These are phyloP conservation scores for Mycotypha africana DNA, from an alignment of 371 early-diverging fungal genomes.

Conservation along the genomic window DNA sequence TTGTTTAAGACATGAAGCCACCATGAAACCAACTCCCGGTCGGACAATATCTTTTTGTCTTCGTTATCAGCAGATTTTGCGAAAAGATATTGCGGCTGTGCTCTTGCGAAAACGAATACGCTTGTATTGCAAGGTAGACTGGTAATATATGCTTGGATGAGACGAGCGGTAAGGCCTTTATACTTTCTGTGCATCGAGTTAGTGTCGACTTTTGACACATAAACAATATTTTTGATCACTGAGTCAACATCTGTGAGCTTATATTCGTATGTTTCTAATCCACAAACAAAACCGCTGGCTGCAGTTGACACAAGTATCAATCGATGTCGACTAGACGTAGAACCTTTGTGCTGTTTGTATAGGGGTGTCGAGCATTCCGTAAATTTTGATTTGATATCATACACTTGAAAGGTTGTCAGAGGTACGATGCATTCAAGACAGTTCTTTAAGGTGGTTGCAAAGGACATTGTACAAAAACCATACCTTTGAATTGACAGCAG, in stretches of 20 bases:
- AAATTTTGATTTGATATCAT: not conserved
- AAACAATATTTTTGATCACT: conserved; percentile 18
- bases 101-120: conserved; percentile 75
- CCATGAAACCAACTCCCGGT: conserved; percentile 69
- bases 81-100: conserved; percentile 87
- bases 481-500: no score
- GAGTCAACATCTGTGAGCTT: conserved; percentile 1
- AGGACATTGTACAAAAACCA: conserved; percentile 7
- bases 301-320: conserved; percentile 10
- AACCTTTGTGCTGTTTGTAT: conserved; percentile 4
- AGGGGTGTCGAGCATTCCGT: conserved; percentile 1
- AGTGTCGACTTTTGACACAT: conserved; percentile 65
- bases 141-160: conserved; percentile 46
- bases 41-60: conserved; percentile 54
- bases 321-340: conserved; percentile 12
- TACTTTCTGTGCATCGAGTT: conserved; percentile 32
- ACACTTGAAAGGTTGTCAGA: not conserved
- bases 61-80: conserved; percentile 59
- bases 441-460: not conserved
- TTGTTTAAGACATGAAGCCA: conserved; percentile 53
- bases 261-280: conserved; percentile 35
- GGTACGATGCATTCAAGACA: not conserved
- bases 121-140: conserved; percentile 20
- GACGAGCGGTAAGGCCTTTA: conserved; percentile 19
- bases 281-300: conserved; percentile 19